Evolutionary conservation across 163 green algal species (phyloP).

Genomic region (Prototheca wickerhamii): DNA sequence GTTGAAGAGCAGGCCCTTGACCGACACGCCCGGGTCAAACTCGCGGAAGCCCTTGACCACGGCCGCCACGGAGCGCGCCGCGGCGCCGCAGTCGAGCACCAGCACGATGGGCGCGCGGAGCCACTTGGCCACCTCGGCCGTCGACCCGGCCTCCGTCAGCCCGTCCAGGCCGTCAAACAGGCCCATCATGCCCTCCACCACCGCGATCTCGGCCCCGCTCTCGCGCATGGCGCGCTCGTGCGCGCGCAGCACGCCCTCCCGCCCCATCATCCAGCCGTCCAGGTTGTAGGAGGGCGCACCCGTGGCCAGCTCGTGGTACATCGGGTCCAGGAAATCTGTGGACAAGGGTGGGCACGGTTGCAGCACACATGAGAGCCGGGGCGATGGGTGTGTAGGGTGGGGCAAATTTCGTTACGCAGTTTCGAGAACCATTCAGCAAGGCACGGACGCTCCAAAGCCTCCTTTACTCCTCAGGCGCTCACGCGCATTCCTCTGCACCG

Average conservation of each 20-base stretch:
- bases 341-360: no score
- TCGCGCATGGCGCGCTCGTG: conserved; percentile 42
- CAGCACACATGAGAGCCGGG: no score
- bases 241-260: conserved; percentile 40
- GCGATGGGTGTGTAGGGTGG: no score
- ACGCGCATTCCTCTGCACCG: no score
- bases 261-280: conserved; percentile 72
- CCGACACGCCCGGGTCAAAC: conserved; percentile 37
- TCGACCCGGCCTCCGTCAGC: conserved; percentile 63
- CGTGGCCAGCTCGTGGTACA: conserved; percentile 60
- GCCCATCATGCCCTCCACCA: conserved; percentile 78
- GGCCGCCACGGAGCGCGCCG: conserved; percentile 59
- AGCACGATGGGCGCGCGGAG: conserved; percentile 71
- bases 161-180: conserved; percentile 75
- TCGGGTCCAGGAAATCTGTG: conserved; percentile 74
- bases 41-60: conserved; percentile 60
- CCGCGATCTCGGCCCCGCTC: conserved; percentile 52
- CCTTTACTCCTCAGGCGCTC: no score
- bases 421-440: no score
- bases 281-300: conserved; percentile 68
- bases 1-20: conserved; percentile 60
- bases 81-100: conserved; percentile 67
- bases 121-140: conserved; percentile 73
- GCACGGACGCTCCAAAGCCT: no score
- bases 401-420: no score